Base-by-base conservation (phyloP, 495 filamentous ascomycete genomes). In the Jackrogersella minutella region DNA sequence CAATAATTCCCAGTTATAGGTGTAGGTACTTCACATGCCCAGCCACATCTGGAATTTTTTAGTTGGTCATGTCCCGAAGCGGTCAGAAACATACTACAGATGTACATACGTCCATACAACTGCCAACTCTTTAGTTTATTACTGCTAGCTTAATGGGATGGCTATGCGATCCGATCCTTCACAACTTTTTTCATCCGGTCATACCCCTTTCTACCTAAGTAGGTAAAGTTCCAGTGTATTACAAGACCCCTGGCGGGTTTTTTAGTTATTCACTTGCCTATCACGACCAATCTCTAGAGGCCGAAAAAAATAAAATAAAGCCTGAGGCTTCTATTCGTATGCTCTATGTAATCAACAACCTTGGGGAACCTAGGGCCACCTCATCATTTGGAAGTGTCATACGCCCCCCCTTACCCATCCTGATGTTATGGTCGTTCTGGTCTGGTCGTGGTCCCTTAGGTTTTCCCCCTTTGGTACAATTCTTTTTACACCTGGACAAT, bases 161-260 rank as follows among this genome's bases (percentile, higher is more conserved):
- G 43, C 58, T 63, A 68, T 68, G 58, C 54, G 59, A 68, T 58
- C 55, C 49, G 49, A 64, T 64, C 54, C 65, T 68, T 68, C 65
- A 16, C 36, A 50, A 10, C 16, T 49, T 9, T 37, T 49, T 34
- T 39, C 31, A 13, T 39, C 39, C 47, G 60, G 51, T 34, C 30
- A 2, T 50, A 52, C 41, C 10, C 41, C 19, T 3, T 46, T 21
- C 41, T 14, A 19, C 64, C 47, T 58, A 49, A 51, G 19, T 52
- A 57, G 52, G 41, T 21, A 62, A 67, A 50, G 57, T 62, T 50
- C 58, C 57, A 56, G 31, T 55, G 58, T 60, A 57, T 61, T 53
- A 46, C 24, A 22, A 30, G 33, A 46, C 52, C 64, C 64, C 44
- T 62, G 43, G 64, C 26, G 37, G 41, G 21, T 58, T 46, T 31